Conservation (phyloP, 169 alveolate genomes). For the Theileria annulata region DNA sequence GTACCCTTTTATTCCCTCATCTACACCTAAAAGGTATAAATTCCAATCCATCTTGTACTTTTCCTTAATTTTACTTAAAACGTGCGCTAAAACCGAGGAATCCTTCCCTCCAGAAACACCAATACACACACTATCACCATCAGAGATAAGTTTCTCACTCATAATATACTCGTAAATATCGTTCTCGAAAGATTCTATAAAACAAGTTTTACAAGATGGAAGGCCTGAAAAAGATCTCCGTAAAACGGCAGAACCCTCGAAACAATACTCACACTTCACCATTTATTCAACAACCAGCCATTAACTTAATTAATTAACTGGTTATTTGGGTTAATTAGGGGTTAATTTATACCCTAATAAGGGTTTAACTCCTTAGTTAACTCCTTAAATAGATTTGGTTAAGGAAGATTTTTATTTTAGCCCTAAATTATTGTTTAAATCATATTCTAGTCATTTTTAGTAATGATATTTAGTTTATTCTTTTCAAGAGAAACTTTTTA, state of each 20-base stretch:
- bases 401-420: background rate
- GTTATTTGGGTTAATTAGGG: background rate
- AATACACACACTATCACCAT: conserved; percentile 92
- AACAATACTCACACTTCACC: conserved; percentile 15
- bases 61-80: conserved; percentile 87
- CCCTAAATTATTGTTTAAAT: background rate
- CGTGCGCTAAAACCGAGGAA: conserved; percentile 94
- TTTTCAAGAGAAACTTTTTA: background rate
- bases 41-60: conserved; percentile 89
- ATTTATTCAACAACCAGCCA: background rate
- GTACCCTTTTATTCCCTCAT: conserved; percentile 98
- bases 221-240: conserved; percentile 88
- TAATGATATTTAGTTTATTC: background rate
- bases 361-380: background rate
- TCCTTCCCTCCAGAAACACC: conserved; percentile 99
- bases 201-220: conserved; percentile 91
- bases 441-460: background rate
- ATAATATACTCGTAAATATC: conserved; percentile 90
- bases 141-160: conserved; percentile 68
- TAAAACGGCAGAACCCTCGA: conserved; percentile 76
- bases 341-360: background rate
- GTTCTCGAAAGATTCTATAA: conserved; percentile 89
- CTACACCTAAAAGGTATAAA: conserved; percentile 91
- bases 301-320: background rate
- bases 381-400: background rate